Conservation (phyloP, 257 asterid genomes). For the Lantana camara region DNA sequence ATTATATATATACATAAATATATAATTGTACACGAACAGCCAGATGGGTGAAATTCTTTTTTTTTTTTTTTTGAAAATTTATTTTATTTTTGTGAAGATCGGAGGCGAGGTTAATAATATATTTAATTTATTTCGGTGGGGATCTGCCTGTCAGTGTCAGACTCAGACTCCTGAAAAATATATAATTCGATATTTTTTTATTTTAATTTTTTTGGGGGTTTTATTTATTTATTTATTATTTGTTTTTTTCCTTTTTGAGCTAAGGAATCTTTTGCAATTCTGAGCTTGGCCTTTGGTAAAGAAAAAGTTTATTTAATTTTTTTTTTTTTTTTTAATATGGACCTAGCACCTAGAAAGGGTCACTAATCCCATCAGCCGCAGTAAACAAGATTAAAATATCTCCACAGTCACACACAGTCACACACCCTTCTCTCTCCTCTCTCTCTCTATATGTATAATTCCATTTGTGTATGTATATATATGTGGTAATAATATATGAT, state of each 20-base stretch:
- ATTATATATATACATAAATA: constrained; percentile 21
- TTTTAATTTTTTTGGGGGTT: background rate
- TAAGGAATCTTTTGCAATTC: constrained; percentile 51
- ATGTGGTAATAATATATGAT: no score
- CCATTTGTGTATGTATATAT: no score
- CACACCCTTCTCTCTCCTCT: background rate
- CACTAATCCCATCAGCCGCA: constrained; percentile 22
- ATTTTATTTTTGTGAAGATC: constrained; percentile 63
- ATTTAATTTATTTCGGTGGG: constrained; percentile 78
- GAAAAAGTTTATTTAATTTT: background rate
- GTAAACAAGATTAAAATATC: constrained; percentile 15
- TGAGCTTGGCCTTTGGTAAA: constrained; percentile 26
- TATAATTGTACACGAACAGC: constrained; percentile 29
- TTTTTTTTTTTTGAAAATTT: no score
- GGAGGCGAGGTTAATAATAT: constrained; percentile 74
- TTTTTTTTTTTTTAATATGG: background rate
- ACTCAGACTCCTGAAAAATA: constrained; percentile 50
- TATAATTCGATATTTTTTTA: background rate
- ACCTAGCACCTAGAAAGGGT: constrained; percentile 7
- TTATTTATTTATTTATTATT: background rate
- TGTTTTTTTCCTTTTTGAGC: constrained; percentile 33
- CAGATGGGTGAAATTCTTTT: constrained; percentile 59
- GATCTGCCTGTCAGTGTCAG: constrained; percentile 94
- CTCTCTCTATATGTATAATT: no score
- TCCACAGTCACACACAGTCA: constrained; percentile 29